A percentile compares a stretch with the other conserved stretches of the same genome.
These are phyloP conservation scores for Arthrobotrys sphaeroides DNA, from an alignment of 2,329 filamentous ascomycete species.

Conservation along the genomic window DNA sequence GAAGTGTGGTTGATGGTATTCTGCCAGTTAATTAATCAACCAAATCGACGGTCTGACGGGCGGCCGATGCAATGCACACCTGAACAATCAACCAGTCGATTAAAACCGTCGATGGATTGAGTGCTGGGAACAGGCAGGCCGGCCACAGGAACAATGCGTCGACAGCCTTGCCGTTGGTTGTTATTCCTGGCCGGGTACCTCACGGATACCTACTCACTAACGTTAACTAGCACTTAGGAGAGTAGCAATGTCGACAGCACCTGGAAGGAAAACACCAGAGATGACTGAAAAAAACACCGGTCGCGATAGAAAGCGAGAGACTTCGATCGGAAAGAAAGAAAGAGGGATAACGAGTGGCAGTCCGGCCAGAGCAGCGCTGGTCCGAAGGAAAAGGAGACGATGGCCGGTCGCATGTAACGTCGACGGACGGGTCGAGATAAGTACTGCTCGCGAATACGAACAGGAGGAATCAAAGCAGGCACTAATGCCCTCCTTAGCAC, in stretches of 20 bases:
- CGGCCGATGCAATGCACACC: too few relatives aligned
- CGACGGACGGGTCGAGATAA: too few relatives aligned
- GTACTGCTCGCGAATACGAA: too few relatives aligned
- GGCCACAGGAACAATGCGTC: neutral
- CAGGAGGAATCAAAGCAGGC: too few relatives aligned
- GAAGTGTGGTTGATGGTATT: conserved; percentile 21
- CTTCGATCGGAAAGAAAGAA: neutral
- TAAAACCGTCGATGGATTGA: neutral
- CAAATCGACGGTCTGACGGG: conserved; percentile 3
- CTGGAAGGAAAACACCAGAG: conserved; percentile 5
- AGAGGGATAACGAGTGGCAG: neutral
- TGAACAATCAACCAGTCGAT: too few relatives aligned
- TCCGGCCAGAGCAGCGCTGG: neutral
- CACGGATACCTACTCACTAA: too few relatives aligned
- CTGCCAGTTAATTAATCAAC: conserved; percentile 1
- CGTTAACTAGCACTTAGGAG: too few relatives aligned
- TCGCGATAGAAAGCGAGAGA: neutral
- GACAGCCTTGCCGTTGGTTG: too few relatives aligned
- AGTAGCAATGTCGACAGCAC: conserved; percentile 25
- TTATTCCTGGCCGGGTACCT: too few relatives aligned
- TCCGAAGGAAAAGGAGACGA: neutral
- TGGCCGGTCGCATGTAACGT: neutral
- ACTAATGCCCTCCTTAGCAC: too few relatives aligned
- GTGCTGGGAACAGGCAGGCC: neutral
- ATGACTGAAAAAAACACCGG: neutral